These are phyloP conservation scores for Ceratobasidium sp. DNA, from an alignment of 1,284 basidiomycete species.

Conservation along the genomic window DNA sequence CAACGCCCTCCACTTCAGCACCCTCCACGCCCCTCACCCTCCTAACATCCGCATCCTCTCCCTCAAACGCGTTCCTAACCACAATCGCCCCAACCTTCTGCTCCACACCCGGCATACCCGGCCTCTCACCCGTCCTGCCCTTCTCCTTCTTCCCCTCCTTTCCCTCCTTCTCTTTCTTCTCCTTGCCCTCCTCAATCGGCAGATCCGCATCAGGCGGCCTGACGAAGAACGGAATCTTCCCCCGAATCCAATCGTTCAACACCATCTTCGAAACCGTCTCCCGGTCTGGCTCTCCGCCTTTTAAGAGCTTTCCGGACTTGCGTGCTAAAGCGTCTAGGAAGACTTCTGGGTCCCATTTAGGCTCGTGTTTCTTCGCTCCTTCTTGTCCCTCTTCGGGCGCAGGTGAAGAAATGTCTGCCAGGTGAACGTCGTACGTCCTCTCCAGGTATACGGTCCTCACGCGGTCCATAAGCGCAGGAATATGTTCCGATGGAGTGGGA, in stretches of 20 bases:
- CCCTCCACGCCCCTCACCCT: slow-evolving; percentile 53
- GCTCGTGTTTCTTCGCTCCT: slow-evolving; percentile 45
- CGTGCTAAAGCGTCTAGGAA: slow-evolving; percentile 88
- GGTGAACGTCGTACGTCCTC: slow-evolving; percentile 85
- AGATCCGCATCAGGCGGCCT: slow-evolving; percentile 56
- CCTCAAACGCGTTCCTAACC: slow-evolving; percentile 85
- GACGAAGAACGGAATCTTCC: slow-evolving; percentile 91
- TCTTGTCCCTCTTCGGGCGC: slow-evolving; percentile 48
- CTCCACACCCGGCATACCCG: slow-evolving; percentile 64
- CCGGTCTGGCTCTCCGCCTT: slow-evolving; percentile 93
- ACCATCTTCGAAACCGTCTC: slow-evolving; percentile 96
- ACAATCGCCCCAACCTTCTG: slow-evolving; percentile 80
- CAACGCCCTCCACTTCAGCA: slow-evolving; percentile 56
- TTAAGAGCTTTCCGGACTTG: slow-evolving; percentile 91
- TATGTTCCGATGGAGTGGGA: slow-evolving; percentile 92
- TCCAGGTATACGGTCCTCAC: slow-evolving; percentile 94
- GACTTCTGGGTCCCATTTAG: slow-evolving; percentile 75
- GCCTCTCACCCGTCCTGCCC: slow-evolving; percentile 47
- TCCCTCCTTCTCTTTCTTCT: slow-evolving; percentile 48
- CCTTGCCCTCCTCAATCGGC: slow-evolving; percentile 51
- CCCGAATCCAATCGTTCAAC: slow-evolving; percentile 97
- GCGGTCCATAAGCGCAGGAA: slow-evolving; percentile 86
- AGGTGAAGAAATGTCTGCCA: slow-evolving; percentile 66
- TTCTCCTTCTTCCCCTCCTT: slow-evolving; percentile 44
- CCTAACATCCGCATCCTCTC: slow-evolving; percentile 65